A percentile compares a stretch with the other conserved stretches of the same genome.
Evolutionary conservation across 805 yeast species (phyloP).

Genomic region (Candida corydali): DNA sequence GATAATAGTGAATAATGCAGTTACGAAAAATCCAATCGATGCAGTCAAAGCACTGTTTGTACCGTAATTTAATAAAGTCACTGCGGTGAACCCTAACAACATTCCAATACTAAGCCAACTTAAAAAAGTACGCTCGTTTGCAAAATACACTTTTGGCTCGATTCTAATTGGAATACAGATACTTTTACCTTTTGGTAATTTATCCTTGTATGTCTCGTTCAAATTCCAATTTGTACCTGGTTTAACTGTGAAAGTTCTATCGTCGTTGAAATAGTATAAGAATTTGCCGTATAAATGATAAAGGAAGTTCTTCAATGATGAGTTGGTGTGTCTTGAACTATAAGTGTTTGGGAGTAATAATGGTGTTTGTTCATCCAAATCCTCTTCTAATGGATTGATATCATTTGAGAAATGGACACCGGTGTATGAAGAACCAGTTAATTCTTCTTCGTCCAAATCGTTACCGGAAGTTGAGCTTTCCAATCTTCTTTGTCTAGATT

Average conservation of each 20-base stretch:
- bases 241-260: constrained; percentile 42
- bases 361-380: constrained; percentile 45
- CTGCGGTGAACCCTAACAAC: constrained; percentile 84
- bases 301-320: constrained; percentile 31
- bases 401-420: constrained; percentile 44
- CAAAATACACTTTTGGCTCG: constrained; percentile 98
- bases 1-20: constrained; percentile 67
- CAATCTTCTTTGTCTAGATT: constrained; percentile 12
- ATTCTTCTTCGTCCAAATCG: constrained; percentile 67
- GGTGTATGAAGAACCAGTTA: constrained; percentile 26
- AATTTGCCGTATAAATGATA: constrained; percentile 30
- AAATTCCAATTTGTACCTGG: constrained; percentile 43
- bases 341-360: constrained; percentile 38
- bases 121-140: constrained; percentile 91
- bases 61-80: constrained; percentile 82
- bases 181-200: constrained; percentile 83
- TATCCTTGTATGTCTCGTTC: constrained; percentile 43
- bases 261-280: constrained; percentile 40
- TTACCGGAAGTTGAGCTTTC: constrained; percentile 47
- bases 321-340: constrained; percentile 19
- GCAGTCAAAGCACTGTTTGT: constrained; percentile 68
- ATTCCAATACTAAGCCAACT: constrained; percentile 92
- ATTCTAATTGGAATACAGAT: constrained; percentile 93
- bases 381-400: constrained; percentile 44
- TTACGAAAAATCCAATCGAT: constrained; percentile 78